Conservation (phyloP, 1,284 basidiomycete species). For the Wolfiporia cocos region DNA sequence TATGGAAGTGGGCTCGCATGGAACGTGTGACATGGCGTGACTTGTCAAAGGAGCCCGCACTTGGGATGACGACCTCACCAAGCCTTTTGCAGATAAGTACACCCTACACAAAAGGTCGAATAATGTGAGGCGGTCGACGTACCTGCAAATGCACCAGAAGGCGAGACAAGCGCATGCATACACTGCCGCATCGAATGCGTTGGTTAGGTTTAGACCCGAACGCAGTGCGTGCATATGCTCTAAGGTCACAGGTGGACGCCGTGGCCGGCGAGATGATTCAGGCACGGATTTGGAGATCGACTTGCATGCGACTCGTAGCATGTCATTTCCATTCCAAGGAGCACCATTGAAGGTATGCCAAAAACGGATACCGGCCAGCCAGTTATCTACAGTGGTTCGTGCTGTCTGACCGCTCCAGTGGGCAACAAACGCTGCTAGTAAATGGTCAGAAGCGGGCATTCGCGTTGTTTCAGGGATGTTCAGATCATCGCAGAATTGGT, state of each 20-base stretch:
- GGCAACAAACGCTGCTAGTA: conserved; percentile 20
- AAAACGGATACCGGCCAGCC: conserved; percentile 24
- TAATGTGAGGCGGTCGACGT: neutral
- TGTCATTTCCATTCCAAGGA: conserved; percentile 9
- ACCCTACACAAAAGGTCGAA: neutral
- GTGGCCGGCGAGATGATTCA: conserved; percentile 6
- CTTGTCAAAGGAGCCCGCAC: conserved; percentile 2
- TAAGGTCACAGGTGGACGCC: conserved; percentile 25
- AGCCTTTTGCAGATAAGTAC: conserved; percentile 2
- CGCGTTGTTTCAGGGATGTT: neutral
- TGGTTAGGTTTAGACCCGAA: conserved; percentile 18
- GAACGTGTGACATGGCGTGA: neutral
- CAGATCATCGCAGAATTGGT: conserved; percentile 3
- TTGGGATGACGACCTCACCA: conserved; percentile 9
- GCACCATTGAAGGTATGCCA: conserved; percentile 24
- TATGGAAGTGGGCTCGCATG: neutral
- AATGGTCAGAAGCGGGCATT: neutral
- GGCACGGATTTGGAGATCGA: conserved; percentile 22
- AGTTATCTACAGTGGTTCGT: conserved; percentile 9
- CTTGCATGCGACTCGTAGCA: conserved; percentile 13
- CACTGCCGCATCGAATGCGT: conserved; percentile 20
- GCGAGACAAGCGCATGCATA: conserved; percentile 14
- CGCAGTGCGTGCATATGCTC: conserved; percentile 24
- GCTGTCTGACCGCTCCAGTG: neutral
- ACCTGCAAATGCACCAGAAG: conserved; percentile 11